Percentiles rank a stretch among this genome's conserved stretches.
These are phyloP conservation scores for Globisporangium cylindrosporum DNA, from an alignment of 352 stramenopile genomes.

Conservation along the genomic window DNA sequence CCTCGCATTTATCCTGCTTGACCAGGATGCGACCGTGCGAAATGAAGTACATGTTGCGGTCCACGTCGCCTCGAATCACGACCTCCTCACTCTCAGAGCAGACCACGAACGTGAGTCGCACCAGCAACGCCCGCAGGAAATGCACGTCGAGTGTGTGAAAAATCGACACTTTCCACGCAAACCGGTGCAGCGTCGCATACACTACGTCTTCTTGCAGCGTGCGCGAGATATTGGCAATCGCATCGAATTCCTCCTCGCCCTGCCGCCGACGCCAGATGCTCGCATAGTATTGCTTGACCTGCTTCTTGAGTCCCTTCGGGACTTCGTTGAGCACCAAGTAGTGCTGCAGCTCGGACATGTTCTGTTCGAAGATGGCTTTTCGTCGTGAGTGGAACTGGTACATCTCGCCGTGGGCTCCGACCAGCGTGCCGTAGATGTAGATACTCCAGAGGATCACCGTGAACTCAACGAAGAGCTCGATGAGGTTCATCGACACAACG, in stretches of 20 bases:
- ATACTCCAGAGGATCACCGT: conserved; percentile 56
- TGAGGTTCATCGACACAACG: conserved; percentile 62
- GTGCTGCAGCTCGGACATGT: conserved; percentile 58
- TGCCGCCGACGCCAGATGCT: conserved; percentile 53
- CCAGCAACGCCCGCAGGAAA: conserved; percentile 57
- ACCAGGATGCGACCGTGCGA: conserved; percentile 53
- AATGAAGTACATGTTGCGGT: conserved; percentile 83
- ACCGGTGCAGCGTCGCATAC: conserved; percentile 43
- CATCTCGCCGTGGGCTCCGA: conserved; percentile 55
- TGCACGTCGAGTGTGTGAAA: conserved; percentile 55
- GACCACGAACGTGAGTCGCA: conserved; percentile 56
- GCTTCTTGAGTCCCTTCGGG: conserved; percentile 57
- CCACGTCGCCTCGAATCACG: conserved; percentile 69
- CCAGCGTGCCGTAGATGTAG: conserved; percentile 68
- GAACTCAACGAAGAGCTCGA: conserved; percentile 60
- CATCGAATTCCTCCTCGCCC: conserved; percentile 53
- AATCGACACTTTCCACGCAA: conserved; percentile 45
- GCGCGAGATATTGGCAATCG: conserved; percentile 43
- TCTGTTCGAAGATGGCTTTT: conserved; percentile 65
- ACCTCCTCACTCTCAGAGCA: conserved; percentile 66
- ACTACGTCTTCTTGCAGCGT: conserved; percentile 62
- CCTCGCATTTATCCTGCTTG: conserved; percentile 46
- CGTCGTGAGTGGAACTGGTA: conserved; percentile 40
- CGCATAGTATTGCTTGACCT: conserved; percentile 72
- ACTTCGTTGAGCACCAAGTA: conserved; percentile 71